Evolutionary conservation across 805 yeast genomes (phyloP), one percentile per base, ranked within the genome.

Genomic region (Ogataea trehaloabstinens): DNA sequence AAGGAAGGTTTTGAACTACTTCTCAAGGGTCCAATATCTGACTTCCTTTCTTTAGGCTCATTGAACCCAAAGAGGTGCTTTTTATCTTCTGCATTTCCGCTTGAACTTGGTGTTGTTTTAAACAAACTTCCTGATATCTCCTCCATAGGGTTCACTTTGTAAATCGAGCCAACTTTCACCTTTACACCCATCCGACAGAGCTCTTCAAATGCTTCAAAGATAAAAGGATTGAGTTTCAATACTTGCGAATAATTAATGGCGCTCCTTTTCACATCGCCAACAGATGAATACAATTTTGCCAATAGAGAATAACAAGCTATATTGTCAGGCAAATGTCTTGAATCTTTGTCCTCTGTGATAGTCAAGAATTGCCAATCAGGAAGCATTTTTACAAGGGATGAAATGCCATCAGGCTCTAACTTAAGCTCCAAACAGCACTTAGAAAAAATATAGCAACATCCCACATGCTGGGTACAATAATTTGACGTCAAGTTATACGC

Each of bases 201-300:
- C 30, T 82, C 81, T 48, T 82, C 87, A 46, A 87, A 80, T 0
- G 96, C 88, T 55, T 88, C 96, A 76, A 93, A 88, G 28, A 88
- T 71, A 55, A 70, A 86, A 13, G 95, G 96, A 56, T 93, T 85
- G 46, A 71, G 63, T 42, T 78, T 77, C 40, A 88, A 68, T 1
- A 91, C 86, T 47, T 74, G 77, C 0, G 86, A 73, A 56, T 82
- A 85, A 52, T 78, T 75, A 34, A 82, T 63, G 0, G 84, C 73
- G 40, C 93, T 80, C 41, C 81, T 79, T 48, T 78, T 75, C 4
- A 67, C 55, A 53, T 84, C 87, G 18, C 84, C 85, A 6, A 70
- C 61, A 6, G 71, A 69, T 15, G 64, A 61, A 52, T 81, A 80
- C 31, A 90, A 66, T 44, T 80, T 82, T 0, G 95, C 98, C 45